Conservation (phyloP, 306 rosid species). For the Fragaria nilgerrensis region DNA sequence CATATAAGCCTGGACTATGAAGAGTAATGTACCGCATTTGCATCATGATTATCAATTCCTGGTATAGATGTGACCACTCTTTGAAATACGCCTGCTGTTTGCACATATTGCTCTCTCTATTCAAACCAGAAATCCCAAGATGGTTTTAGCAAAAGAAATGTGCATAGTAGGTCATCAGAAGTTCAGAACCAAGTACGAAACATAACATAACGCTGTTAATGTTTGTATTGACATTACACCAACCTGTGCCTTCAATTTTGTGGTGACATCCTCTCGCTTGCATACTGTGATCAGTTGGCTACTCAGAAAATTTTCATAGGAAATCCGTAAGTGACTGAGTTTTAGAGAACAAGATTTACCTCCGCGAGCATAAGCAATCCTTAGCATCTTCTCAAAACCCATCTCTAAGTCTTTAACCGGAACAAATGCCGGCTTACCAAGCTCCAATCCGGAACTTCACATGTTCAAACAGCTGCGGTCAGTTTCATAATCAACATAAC, state of each 20-base stretch:
- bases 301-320: constrained; percentile 19
- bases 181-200: too few species aligned
- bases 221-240: constrained; percentile 11
- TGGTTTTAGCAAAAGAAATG: background rate
- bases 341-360: constrained; percentile 42
- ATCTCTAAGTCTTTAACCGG: constrained; percentile 82
- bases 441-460: constrained; percentile 63
- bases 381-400: constrained; percentile 92
- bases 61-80: constrained; percentile 76
- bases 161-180: background rate
- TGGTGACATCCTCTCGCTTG: constrained; percentile 62
- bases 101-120: constrained; percentile 76
- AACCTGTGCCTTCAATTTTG: constrained; percentile 81
- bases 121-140: constrained; percentile 27
- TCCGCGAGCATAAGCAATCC: constrained; percentile 86
- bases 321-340: constrained; percentile 6
- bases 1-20: background rate
- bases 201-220: background rate
- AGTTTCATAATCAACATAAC: constrained; percentile 5
- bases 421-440: constrained; percentile 86
- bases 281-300: constrained; percentile 49
- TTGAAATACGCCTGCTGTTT: constrained; percentile 60
- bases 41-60: constrained; percentile 76
- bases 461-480: constrained; percentile 6
- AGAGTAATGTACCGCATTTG: constrained; percentile 60